These are phyloP conservation scores for Lepraria neglecta DNA, from an alignment of 495 filamentous ascomycete genomes.

Conservation along the genomic window DNA sequence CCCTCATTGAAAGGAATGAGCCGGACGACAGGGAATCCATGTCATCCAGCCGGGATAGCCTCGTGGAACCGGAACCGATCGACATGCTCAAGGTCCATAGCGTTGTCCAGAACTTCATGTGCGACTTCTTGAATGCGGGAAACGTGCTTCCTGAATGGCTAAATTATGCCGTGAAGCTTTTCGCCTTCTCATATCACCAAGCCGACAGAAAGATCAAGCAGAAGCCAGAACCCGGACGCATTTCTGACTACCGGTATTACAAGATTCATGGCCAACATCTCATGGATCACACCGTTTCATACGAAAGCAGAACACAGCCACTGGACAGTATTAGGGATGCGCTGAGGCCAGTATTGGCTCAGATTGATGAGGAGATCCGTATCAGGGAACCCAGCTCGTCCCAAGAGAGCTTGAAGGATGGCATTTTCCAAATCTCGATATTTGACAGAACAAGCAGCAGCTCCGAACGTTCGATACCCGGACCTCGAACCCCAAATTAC, in stretches of 20 bases:
- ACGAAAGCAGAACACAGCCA: slow-evolving; percentile 37
- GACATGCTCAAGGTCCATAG: slow-evolving; percentile 71
- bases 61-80: slow-evolving; percentile 48
- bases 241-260: slow-evolving; percentile 39
- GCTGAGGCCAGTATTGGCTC: slow-evolving; percentile 44
- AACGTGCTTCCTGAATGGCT: slow-evolving; percentile 36
- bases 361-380: slow-evolving; percentile 54
- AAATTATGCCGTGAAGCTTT: slow-evolving; percentile 36
- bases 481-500: slow-evolving; percentile 28
- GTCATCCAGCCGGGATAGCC: slow-evolving; percentile 44
- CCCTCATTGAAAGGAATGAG: slow-evolving; percentile 61
- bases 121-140: slow-evolving; percentile 55
- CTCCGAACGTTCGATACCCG: slow-evolving; percentile 45
- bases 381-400: slow-evolving; percentile 46
- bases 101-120: slow-evolving; percentile 74
- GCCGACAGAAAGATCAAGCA: slow-evolving; percentile 27
- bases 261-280: slow-evolving; percentile 31
- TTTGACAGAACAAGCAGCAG: slow-evolving; percentile 67
- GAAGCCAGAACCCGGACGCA: slow-evolving; percentile 22
- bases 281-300: slow-evolving; percentile 39
- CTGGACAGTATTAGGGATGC: slow-evolving; percentile 38
- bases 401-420: slow-evolving; percentile 42
- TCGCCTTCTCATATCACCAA: slow-evolving; percentile 31
- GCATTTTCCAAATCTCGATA: slow-evolving; percentile 52
- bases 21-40: slow-evolving; percentile 36